Conservation (phyloP, 371 early-diverging fungal species). For the Rhizopus sp. region DNA sequence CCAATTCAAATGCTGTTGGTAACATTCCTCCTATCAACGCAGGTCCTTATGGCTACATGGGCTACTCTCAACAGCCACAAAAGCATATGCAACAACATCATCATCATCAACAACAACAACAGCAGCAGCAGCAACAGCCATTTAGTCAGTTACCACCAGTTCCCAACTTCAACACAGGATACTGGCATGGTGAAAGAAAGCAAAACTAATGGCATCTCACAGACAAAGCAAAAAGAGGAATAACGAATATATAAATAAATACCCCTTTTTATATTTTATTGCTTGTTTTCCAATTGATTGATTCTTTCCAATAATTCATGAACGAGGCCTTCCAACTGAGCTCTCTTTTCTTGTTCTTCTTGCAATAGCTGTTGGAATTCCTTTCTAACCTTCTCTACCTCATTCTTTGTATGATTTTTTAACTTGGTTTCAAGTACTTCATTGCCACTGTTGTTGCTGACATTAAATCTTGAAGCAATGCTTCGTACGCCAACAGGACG, state of each 20-base stretch:
- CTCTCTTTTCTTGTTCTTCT: constrained; percentile 54
- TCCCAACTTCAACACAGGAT: neutral
- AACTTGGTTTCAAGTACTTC: constrained; percentile 61
- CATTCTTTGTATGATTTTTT: constrained; percentile 60
- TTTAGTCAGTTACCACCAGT: neutral
- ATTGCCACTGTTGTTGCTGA: constrained; percentile 44
- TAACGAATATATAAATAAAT: constrained; percentile 3
- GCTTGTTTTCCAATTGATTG: constrained; percentile 27
- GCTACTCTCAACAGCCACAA: neutral
- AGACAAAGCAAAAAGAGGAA: constrained; percentile 2
- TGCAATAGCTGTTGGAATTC: constrained; percentile 47
- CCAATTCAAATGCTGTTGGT: no score
- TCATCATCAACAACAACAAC: neutral
- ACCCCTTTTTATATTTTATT: constrained; percentile 1
- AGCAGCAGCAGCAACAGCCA: neutral
- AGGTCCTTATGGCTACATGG: neutral
- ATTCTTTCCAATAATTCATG: constrained; percentile 41
- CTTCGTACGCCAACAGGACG: constrained; percentile 58
- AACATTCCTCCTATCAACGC: neutral
- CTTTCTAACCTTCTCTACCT: constrained; percentile 54
- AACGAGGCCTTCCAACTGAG: constrained; percentile 50
- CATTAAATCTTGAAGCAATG: constrained; percentile 56
- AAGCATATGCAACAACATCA: neutral
- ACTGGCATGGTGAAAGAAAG: neutral
- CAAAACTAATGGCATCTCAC: no score